phyloP scores from a whole-genome alignment of 192 early-diverging fungal genomes.

The Podila clonocystis region DNA sequence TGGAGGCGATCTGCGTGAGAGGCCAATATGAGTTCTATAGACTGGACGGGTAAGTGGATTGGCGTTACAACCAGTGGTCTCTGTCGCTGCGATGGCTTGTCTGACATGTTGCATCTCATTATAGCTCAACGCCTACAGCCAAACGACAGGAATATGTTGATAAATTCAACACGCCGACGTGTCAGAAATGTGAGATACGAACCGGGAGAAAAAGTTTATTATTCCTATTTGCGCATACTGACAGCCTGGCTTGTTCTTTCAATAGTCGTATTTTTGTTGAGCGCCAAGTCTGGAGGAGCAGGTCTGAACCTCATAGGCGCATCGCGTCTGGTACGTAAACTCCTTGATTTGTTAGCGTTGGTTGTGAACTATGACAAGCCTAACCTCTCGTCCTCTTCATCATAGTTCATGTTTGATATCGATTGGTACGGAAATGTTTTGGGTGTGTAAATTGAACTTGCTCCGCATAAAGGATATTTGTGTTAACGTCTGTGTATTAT shows the following conservation, averaged over 20 bases:
- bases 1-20: slow-evolving; percentile 55
- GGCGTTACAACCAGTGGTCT: too few relatives aligned
- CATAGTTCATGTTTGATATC: slow-evolving; percentile 61
- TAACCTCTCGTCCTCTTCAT: neutral
- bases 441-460: too few relatives aligned
- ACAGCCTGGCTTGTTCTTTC: neutral
- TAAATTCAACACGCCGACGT: slow-evolving; percentile 59
- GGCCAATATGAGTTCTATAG: slow-evolving; percentile 52
- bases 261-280: slow-evolving; percentile 61
- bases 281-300: slow-evolving; percentile 67
- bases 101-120: too few relatives aligned
- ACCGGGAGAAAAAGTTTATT: neutral
- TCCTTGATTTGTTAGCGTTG: neutral
- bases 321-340: slow-evolving; percentile 54
- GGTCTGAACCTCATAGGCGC: slow-evolving; percentile 72
- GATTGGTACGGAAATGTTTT: slow-evolving; percentile 60
- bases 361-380: neutral
- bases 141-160: slow-evolving; percentile 56
- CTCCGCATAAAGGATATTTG: too few relatives aligned
- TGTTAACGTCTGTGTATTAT: too few relatives aligned
- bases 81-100: too few relatives aligned
- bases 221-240: neutral
- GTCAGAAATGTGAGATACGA: slow-evolving; percentile 27
- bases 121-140: slow-evolving; percentile 38
- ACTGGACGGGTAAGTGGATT: slow-evolving; percentile 64